These are phyloP conservation scores for Fusarium nanum DNA, from an alignment of 2,329 filamentous ascomycete genomes.

Conservation along the genomic window DNA sequence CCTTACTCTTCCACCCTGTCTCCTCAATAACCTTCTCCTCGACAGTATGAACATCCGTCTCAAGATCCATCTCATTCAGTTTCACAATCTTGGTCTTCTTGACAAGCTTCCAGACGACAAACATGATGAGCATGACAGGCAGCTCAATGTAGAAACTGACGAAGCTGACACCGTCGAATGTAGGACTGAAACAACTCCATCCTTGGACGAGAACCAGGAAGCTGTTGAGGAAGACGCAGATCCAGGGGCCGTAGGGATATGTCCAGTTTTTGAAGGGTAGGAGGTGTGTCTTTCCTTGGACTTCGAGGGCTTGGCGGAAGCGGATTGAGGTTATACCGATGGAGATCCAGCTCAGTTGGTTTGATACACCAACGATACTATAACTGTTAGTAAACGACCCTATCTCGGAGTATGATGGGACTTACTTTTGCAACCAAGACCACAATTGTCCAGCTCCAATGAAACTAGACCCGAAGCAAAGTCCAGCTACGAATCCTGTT, in stretches of 20 bases:
- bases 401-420: neutral
- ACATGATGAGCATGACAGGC: slow-evolving; percentile 71
- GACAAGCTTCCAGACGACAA: slow-evolving; percentile 75
- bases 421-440: slow-evolving; percentile 74
- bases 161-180: slow-evolving; percentile 68
- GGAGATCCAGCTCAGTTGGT: slow-evolving; percentile 73
- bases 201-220: slow-evolving; percentile 73
- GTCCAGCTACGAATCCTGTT: slow-evolving; percentile 66
- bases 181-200: slow-evolving; percentile 70
- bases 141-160: slow-evolving; percentile 74
- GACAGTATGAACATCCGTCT: slow-evolving; percentile 69
- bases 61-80: slow-evolving; percentile 71
- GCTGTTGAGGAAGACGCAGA: slow-evolving; percentile 66
- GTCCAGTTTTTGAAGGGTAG: slow-evolving; percentile 76
- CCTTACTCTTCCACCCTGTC: slow-evolving; percentile 61
- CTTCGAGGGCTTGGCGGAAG: slow-evolving; percentile 67
- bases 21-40: slow-evolving; percentile 43
- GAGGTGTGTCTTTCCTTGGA: slow-evolving; percentile 69
- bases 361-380: slow-evolving; percentile 73
- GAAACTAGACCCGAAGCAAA: slow-evolving; percentile 74
- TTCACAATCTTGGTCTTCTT: slow-evolving; percentile 70
- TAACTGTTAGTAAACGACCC: slow-evolving; percentile 15
- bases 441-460: slow-evolving; percentile 74
- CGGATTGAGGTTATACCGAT: slow-evolving; percentile 74
- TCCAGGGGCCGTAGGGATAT: slow-evolving; percentile 70